Evolutionary conservation across 2,329 filamentous ascomycete species (phyloP).

Genomic region (Aspergillus unguis): DNA sequence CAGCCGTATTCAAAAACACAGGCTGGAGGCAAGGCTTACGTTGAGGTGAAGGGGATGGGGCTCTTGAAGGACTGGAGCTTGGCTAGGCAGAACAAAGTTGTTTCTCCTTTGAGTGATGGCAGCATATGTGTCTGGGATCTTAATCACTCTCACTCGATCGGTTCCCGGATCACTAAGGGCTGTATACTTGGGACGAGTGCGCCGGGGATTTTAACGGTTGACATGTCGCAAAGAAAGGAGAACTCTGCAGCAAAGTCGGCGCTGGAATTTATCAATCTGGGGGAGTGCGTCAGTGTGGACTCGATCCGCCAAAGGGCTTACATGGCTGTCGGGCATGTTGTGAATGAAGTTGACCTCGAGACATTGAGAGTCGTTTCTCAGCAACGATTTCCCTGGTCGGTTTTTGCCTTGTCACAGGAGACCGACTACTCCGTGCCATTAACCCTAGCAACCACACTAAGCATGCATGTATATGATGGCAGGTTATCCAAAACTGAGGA

Average conservation of each 20-base stretch:
- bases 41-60: conserved; percentile 72
- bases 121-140: conserved; percentile 86
- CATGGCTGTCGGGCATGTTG: conserved; percentile 71
- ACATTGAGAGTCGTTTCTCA: conserved; percentile 67
- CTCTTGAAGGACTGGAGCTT: conserved; percentile 57
- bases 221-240: conserved; percentile 61
- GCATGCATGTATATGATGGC: conserved; percentile 78
- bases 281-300: conserved; percentile 81
- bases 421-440: conserved; percentile 64
- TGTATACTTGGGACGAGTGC: conserved; percentile 64
- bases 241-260: conserved; percentile 26
- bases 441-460: conserved; percentile 77
- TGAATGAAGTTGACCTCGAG: conserved; percentile 78
- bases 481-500: conserved; percentile 45
- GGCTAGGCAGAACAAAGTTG: conserved; percentile 57
- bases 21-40: conserved; percentile 35
- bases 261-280: conserved; percentile 50
- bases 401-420: conserved; percentile 74
- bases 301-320: conserved; percentile 65
- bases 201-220: conserved; percentile 64
- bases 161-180: conserved; percentile 43
- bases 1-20: conserved; percentile 47
- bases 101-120: conserved; percentile 80
- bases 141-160: conserved; percentile 39
- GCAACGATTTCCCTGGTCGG: conserved; percentile 73